Evolutionary conservation across 2,329 filamentous ascomycete genomes (phyloP).

Genomic region (Cercospora janseana): DNA sequence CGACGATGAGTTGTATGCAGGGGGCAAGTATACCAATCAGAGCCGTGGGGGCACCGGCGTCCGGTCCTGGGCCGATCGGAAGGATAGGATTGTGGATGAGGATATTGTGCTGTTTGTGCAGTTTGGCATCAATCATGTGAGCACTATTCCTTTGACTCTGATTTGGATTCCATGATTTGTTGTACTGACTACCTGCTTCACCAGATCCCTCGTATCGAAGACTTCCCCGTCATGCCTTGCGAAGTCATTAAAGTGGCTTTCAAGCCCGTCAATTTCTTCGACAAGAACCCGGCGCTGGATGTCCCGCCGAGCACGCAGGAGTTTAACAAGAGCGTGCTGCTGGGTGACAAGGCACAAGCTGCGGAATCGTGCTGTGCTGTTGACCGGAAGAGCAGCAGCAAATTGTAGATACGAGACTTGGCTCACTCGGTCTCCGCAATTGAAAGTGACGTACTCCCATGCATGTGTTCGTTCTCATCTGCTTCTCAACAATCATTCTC

Average conservation of each 20-base stretch:
- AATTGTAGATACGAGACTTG: constrained; percentile 6
- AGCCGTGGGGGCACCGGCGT: constrained; percentile 54
- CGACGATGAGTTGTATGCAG: constrained; percentile 59
- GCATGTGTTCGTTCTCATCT: no score
- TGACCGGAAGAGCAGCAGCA: constrained; percentile 12
- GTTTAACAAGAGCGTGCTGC: constrained; percentile 45
- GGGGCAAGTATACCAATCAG: constrained; percentile 55
- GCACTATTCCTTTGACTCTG: constrained; percentile 36
- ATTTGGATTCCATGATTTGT: no score
- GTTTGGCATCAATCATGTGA: constrained; percentile 56
- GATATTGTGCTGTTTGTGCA: constrained; percentile 59
- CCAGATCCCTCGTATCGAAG: constrained; percentile 54
- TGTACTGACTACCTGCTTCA: no score
- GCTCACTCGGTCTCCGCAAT: no score
- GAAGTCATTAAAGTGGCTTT: constrained; percentile 57
- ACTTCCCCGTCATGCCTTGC: constrained; percentile 59
- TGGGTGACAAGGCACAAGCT: constrained; percentile 29
- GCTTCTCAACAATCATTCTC: no score
- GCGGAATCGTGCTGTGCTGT: constrained; percentile 9
- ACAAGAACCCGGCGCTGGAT: constrained; percentile 58
- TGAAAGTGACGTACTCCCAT: no score
- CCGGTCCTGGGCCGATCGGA: constrained; percentile 50
- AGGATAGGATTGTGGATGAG: constrained; percentile 57
- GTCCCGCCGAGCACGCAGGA: constrained; percentile 52
- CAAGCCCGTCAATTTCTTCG: constrained; percentile 59